Evolutionary conservation across 257 asterid species (phyloP), one percentile per base, ranked within the genome.

Genomic region (Gynochthodes officinalis): DNA sequence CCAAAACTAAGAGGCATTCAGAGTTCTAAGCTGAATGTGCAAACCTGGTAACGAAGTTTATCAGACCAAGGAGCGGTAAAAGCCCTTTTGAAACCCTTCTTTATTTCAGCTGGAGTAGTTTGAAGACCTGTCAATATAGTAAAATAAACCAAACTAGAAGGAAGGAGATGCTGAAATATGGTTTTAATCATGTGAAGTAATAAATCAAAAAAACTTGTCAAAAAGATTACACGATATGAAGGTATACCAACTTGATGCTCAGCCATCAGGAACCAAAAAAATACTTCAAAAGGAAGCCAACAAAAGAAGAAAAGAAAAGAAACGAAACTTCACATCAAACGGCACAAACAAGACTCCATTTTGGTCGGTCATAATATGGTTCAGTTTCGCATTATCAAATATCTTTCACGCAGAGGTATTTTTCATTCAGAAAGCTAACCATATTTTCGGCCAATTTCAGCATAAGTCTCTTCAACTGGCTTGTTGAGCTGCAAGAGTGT

Each of bases 1-100:
- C 5, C n/a, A 49, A 52, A 46, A 30, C 10, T 7, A 58, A 59
- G 48, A 10, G 27, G 39, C 7, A 37, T 21, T 52, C 46, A 18
- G n/a, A 60, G 60, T 53, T 40, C 7, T 27, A 58, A 76, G 61
- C 37, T 46, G 76, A 80, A 68, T 23, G 7, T 49, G n/a, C 76
- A 49, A 72, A 91, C 99, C 95, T 89, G 95, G 82, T 89, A 91
- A 2, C 99, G 99, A 23, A 91, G 99, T 75, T 87, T 87, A 66
- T 88, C 85, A n/a, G 92, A 91, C 97, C 99, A 94, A 4, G 97
- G 87, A 44, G 95, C 92, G 54, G 97, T 74, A 76, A 94, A 94
- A 79, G 90, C 97, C 82, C 89, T 89, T 74, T 52, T 88, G 80
- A 94, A 94, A 75, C 97, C 97, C 82, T 84, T 93, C 73, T 91